These are phyloP conservation scores for Komagataella pastoris DNA, from an alignment of 805 yeast genomes.

Conservation along the genomic window DNA sequence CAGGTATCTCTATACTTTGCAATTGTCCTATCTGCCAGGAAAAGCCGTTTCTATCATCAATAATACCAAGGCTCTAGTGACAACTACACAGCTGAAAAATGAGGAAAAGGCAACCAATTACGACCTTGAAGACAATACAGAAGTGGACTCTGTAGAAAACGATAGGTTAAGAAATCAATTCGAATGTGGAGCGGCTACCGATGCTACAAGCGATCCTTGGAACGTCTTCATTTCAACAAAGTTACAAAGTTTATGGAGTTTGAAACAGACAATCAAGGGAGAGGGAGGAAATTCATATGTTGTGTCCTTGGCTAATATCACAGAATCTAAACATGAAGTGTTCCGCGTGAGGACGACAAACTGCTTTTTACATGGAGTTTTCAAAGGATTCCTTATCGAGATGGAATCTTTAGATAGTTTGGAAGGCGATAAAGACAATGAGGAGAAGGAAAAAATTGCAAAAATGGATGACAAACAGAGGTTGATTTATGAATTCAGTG, in stretches of 20 bases:
- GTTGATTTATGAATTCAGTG: slow-evolving; percentile 17
- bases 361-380: slow-evolving; percentile 60
- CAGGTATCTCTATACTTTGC: slow-evolving; percentile 34
- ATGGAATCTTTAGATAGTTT: slow-evolving; percentile 26
- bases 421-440: slow-evolving; percentile 4
- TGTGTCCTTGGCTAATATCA: slow-evolving; percentile 21
- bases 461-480: slow-evolving; percentile 9
- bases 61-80: slow-evolving; percentile 22
- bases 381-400: slow-evolving; percentile 57
- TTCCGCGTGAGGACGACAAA: slow-evolving; percentile 53
- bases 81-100: slow-evolving; percentile 8
- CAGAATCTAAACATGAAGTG: slow-evolving; percentile 22
- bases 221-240: slow-evolving; percentile 42
- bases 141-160: slow-evolving; percentile 9
- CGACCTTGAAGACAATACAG: slow-evolving; percentile 12
- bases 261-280: slow-evolving; percentile 57
- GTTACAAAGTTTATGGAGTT: slow-evolving; percentile 56
- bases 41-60: slow-evolving; percentile 35
- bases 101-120: slow-evolving; percentile 3
- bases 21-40: slow-evolving; percentile 33
- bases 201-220: slow-evolving; percentile 30
- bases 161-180: slow-evolving; percentile 14
- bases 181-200: slow-evolving; percentile 30
- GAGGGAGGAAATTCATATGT: slow-evolving; percentile 63
- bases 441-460: slow-evolving; percentile 3